Evolutionary conservation across 257 asterid genomes (phyloP), one percentile per base, ranked within the genome.

Genomic region (Phtheirospermum japonicum): DNA sequence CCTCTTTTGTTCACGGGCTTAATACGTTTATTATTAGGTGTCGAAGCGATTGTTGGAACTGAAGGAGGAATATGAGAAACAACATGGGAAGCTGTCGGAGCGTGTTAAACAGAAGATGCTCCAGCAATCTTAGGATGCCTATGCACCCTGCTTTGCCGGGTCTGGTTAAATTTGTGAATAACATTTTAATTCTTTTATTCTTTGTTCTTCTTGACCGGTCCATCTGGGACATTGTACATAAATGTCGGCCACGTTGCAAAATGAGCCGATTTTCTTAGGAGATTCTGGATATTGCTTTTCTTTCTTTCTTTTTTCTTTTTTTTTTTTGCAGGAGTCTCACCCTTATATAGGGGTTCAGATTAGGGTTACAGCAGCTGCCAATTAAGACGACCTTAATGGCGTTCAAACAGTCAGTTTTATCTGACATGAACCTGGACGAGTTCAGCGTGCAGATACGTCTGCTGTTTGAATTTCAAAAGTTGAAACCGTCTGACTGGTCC

Each of bases 61-160:
- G 80, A 83, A 71, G 73, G 90, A 79, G 45, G 88, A 86, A 55
- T 88, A 88, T 61, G 95, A 86, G 70, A 85, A 84, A 67, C 82
- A 81, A 68, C 72, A 78, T 0, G 80, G 68, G 71, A 82, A 80
- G 69, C 73, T 71, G 39, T 67, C 81, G 0, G 84, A 76, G 53
- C 76, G 67, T 14, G 59, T 62, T 48, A 83, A 73, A 71, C 84
- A 73, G 74, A 79, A 77, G 69, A 54, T 60, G 67, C 66, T 73
- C 70, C 76, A 76, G 79, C 42, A 80, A 67, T 50, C 77, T 63
- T 75, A 67, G 66, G 49, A 53, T 46, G 20, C 16, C n/a, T 26
- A 42, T 50, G 57, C 49, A 53, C 28, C 34, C 33, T 17, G 18
- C 45, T n/a, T 14, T 20, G 13, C 11, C 9, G 16, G 11, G 46